Conservation (phyloP, 768 basidiomycete species). For the Calocera cornea region DNA sequence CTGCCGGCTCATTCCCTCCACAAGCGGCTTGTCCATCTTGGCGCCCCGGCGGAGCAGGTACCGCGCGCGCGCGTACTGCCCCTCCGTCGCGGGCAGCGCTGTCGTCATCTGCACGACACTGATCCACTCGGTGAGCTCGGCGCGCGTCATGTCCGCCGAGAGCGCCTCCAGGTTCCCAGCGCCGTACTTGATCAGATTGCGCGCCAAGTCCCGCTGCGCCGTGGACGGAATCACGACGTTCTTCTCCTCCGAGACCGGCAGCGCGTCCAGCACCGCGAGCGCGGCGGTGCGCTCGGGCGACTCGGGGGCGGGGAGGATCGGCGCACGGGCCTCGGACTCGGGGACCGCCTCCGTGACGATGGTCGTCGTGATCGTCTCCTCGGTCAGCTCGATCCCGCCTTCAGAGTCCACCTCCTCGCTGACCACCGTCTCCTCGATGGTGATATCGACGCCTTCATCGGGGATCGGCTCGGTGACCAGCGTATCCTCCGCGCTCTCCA, state of each 20-base stretch:
- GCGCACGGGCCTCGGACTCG: not conserved
- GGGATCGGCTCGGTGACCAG: too few species aligned
- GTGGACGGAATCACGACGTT: not conserved
- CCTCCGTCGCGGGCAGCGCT: not conserved
- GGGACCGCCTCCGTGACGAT: too few species aligned
- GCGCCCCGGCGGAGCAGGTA: not conserved
- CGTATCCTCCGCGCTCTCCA: too few species aligned
- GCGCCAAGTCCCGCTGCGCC: not conserved
- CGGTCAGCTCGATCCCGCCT: too few species aligned
- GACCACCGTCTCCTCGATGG: too few species aligned
- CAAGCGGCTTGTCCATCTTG: not conserved
- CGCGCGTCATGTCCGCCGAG: not conserved
- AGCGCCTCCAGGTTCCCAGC: not conserved
- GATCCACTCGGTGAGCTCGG: not conserved
- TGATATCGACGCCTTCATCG: too few species aligned
- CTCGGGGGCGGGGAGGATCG: not conserved
- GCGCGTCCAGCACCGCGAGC: too few species aligned
- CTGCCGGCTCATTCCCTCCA: not conserved
- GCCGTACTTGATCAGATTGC: not conserved
- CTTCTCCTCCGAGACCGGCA: too few species aligned
- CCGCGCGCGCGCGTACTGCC: not conserved
- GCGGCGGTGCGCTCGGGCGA: not conserved
- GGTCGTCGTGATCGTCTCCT: too few species aligned
- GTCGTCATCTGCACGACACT: not conserved
- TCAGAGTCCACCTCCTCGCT: not conserved